A percentile compares a stretch with the other conserved stretches of the same genome.
Conservation (phyloP, 352 stramenopile genomes). For the Thraustotheca clavata region DNA sequence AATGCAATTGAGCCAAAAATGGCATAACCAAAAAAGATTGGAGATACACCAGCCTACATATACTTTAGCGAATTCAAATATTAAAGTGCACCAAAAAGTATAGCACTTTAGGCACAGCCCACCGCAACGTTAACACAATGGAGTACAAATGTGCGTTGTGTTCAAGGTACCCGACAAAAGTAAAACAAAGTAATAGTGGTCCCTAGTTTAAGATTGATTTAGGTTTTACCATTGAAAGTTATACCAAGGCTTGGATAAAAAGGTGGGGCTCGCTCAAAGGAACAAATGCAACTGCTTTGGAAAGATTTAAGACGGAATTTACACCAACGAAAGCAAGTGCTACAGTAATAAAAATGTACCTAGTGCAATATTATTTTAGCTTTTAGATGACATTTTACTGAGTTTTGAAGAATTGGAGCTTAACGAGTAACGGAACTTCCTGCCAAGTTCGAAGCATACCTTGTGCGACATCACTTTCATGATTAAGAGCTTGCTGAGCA, state of each 20-base stretch:
- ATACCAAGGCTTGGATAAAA: constrained; percentile 42
- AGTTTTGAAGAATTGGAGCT: constrained; percentile 58
- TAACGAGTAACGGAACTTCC: constrained; percentile 38
- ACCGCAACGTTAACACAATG: constrained; percentile 85
- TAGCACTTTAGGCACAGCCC: constrained; percentile 65
- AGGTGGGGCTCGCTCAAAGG: constrained; percentile 68
- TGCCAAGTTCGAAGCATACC: constrained; percentile 23
- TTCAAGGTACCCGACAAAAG: constrained; percentile 77
- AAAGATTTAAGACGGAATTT: constrained; percentile 66
- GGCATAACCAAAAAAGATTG: constrained; percentile 82
- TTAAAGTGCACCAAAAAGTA: constrained; percentile 60
- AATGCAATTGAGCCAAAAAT: constrained; percentile 88
- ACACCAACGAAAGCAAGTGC: constrained; percentile 44
- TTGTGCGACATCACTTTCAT: background rate
- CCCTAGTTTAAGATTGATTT: constrained; percentile 26
- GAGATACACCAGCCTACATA: constrained; percentile 51
- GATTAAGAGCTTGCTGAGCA: background rate
- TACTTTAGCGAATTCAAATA: too few relatives aligned
- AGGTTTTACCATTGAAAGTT: background rate
- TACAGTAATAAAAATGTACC: constrained; percentile 11
- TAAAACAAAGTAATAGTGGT: constrained; percentile 73
- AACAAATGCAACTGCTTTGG: constrained; percentile 59
- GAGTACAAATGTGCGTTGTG: constrained; percentile 84
- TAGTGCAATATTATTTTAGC: background rate
- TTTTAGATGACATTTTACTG: constrained; percentile 38